Conservation (phyloP, 2,329 filamentous ascomycete species). For the Talaromyces piceae region DNA sequence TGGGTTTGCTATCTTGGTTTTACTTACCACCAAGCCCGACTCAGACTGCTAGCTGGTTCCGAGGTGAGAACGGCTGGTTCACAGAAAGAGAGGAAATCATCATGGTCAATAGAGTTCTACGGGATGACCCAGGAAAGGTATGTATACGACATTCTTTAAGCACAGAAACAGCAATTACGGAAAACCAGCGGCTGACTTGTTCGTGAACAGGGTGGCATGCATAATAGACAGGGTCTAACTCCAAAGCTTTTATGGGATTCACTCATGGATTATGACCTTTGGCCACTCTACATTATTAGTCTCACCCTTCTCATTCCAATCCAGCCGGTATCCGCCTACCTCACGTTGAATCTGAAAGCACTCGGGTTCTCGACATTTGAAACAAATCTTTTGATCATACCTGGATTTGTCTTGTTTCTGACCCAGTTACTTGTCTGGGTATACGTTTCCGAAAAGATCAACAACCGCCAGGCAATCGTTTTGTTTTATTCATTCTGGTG, state of each 20-base stretch:
- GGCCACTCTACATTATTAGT: constrained; percentile 21
- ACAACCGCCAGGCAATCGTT: constrained; percentile 48
- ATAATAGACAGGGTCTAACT: constrained; percentile 46
- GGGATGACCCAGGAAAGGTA: constrained; percentile 46
- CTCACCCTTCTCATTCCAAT: constrained; percentile 37
- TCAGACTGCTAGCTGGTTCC: constrained; percentile 29
- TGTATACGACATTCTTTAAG: constrained; percentile 13
- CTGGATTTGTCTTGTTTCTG: constrained; percentile 50
- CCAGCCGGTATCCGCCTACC: constrained; percentile 27
- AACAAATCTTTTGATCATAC: constrained; percentile 57
- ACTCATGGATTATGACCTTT: constrained; percentile 48
- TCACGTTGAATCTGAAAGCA: constrained; percentile 39
- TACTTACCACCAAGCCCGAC: constrained; percentile 31
- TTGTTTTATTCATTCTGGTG: constrained; percentile 47
- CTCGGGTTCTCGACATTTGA: constrained; percentile 53
- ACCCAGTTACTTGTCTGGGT: constrained; percentile 50
- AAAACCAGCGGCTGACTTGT: neutral
- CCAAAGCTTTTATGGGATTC: constrained; percentile 41
- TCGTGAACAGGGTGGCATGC: constrained; percentile 37
- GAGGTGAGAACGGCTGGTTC: constrained; percentile 36
- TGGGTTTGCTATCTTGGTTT: constrained; percentile 24
- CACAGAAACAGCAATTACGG: no score
- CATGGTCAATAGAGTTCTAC: constrained; percentile 54
- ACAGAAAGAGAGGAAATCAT: constrained; percentile 50
- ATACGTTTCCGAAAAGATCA: constrained; percentile 48